Percentiles rank a stretch among this genome's conserved stretches.
These are phyloP conservation scores for Plasmodium cynomolgi DNA, from an alignment of 169 alveolate species.

Conservation along the genomic window DNA sequence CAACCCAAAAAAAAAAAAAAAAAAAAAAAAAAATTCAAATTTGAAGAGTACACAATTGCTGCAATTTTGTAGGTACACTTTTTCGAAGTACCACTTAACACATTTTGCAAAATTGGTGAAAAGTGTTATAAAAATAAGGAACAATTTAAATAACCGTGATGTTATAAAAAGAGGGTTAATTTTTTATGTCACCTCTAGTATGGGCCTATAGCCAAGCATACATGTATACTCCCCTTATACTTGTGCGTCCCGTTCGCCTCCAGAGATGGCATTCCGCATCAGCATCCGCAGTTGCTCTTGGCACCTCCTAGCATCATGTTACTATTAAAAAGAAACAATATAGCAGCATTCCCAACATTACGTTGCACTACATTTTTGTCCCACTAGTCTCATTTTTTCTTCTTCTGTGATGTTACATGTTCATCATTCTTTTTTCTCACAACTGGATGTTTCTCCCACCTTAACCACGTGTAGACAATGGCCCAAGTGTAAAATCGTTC, in stretches of 20 bases:
- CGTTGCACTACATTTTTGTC: neutral
- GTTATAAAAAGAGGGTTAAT: neutral
- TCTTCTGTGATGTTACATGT: neutral
- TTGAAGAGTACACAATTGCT: neutral
- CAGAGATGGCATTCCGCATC: neutral
- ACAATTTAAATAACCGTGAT: neutral
- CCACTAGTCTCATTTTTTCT: neutral
- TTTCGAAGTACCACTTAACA: neutral
- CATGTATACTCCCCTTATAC: neutral
- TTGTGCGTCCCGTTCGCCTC: neutral
- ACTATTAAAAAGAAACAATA: neutral
- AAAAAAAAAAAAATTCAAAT: neutral
- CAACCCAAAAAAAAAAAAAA: neutral
- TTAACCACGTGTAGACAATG: constrained; percentile 2
- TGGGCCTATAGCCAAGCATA: neutral
- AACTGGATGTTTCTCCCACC: neutral
- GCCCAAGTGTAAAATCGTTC: neutral
- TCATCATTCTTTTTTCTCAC: neutral
- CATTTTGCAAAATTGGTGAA: neutral
- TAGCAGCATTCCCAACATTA: neutral
- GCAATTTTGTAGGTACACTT: neutral
- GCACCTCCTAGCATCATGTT: constrained; percentile 12
- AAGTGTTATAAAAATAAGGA: neutral
- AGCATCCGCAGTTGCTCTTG: neutral
- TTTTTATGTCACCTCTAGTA: neutral